Percentiles rank a stretch among this genome's conserved stretches.
Conservation (phyloP, 1,284 basidiomycete genomes). For the Pascua sp. region DNA sequence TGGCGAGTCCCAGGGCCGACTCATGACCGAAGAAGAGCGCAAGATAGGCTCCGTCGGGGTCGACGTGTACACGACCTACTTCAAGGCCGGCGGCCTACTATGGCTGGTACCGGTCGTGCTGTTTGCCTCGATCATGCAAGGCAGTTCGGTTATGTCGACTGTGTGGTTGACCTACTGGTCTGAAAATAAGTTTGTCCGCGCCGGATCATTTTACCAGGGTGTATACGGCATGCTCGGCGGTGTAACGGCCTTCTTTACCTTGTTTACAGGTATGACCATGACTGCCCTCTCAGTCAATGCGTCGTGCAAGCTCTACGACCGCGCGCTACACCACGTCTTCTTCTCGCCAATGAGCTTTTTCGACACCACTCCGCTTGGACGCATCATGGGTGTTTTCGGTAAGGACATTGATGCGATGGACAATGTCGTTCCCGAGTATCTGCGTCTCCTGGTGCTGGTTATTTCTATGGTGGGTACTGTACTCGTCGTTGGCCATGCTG, state of each 20-base stretch:
- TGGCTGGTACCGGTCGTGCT: conserved; percentile 16
- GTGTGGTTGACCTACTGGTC: conserved; percentile 60
- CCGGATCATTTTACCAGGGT: conserved; percentile 62
- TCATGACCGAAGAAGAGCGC: conserved; percentile 34
- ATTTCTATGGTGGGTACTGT: background rate
- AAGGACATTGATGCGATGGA: conserved; percentile 33
- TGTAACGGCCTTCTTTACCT: conserved; percentile 58
- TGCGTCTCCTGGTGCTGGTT: background rate
- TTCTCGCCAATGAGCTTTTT: conserved; percentile 68
- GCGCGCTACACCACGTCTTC: conserved; percentile 59
- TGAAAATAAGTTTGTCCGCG: conserved; percentile 46
- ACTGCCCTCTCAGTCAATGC: conserved; percentile 59
- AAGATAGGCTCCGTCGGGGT: conserved; percentile 31
- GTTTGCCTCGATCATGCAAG: conserved; percentile 6
- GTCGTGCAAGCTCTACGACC: conserved; percentile 59
- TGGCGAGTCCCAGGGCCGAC: background rate
- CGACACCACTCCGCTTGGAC: conserved; percentile 63
- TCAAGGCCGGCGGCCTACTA: conserved; percentile 15
- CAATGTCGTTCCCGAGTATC: conserved; percentile 3
- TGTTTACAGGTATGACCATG: conserved; percentile 59
- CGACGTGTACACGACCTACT: conserved; percentile 24
- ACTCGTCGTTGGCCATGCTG: conserved; percentile 4
- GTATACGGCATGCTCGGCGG: conserved; percentile 64
- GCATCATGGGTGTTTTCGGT: conserved; percentile 64
- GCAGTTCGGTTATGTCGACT: conserved; percentile 12